These are phyloP conservation scores for Lepidopterella palustris DNA, from an alignment of 495 filamentous ascomycete genomes.

Conservation along the genomic window DNA sequence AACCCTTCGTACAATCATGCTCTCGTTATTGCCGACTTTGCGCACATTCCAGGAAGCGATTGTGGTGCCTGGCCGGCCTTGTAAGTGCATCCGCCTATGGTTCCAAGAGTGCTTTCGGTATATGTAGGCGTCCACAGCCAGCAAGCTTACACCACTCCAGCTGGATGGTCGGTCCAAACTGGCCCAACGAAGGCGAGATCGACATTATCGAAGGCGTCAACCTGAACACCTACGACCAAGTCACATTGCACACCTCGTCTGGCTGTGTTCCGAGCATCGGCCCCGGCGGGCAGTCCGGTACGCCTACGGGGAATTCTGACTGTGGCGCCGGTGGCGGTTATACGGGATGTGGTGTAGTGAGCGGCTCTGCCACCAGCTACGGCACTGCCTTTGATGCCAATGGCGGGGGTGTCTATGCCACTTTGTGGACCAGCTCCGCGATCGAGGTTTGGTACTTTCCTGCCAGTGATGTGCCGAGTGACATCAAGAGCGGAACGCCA, in stretches of 20 bases:
- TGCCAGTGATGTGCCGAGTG: conserved; percentile 15
- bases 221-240: conserved; percentile 26
- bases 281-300: conserved; percentile 8
- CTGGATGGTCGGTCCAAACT: conserved; percentile 40
- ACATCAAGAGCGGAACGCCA: conserved; percentile 25
- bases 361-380: conserved; percentile 18
- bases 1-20: conserved; percentile 33
- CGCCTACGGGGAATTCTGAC: conserved; percentile 27
- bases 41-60: conserved; percentile 34
- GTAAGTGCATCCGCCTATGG: conserved; percentile 15
- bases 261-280: conserved; percentile 27
- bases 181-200: conserved; percentile 79
- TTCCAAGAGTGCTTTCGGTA: background rate
- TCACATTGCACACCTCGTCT: conserved; percentile 33
- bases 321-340: conserved; percentile 28
- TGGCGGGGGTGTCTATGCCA: conserved; percentile 31
- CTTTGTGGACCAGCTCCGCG: conserved; percentile 28
- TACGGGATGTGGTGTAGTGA: conserved; percentile 27
- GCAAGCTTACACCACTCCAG: conserved; percentile 8
- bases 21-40: conserved; percentile 37
- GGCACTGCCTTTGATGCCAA: conserved; percentile 32
- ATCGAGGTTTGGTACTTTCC: conserved; percentile 34
- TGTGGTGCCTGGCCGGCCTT: conserved; percentile 41
- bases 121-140: background rate
- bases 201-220: conserved; percentile 64